A percentile compares a stretch with the other conserved stretches of the same genome.
phyloP scores from a whole-genome alignment of 495 filamentous ascomycete genomes.

The Podospora appendiculata region DNA sequence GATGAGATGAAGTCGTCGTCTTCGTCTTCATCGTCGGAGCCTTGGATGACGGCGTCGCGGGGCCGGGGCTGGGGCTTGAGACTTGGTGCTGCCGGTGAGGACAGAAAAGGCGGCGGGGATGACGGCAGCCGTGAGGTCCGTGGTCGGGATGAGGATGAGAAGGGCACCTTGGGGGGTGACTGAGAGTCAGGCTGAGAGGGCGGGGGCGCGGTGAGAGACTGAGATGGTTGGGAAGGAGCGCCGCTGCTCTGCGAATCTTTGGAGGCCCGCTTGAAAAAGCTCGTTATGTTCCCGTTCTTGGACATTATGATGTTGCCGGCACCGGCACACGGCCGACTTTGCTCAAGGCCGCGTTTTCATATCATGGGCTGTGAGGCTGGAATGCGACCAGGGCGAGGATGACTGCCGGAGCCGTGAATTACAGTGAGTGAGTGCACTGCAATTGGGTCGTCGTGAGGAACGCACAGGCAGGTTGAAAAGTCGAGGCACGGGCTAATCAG shows the following conservation, averaged over 20 bases:
- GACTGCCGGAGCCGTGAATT: too few species aligned
- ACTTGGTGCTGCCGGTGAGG: conserved; percentile 8
- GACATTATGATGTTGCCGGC: background rate
- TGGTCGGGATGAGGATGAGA: conserved; percentile 7
- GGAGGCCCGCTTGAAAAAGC: conserved; percentile 22
- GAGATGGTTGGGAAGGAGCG: background rate
- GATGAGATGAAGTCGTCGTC: conserved; percentile 10
- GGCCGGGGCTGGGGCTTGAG: background rate
- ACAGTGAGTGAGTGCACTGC: too few species aligned
- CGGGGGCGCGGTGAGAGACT: background rate
- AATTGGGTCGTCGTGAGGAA: too few species aligned
- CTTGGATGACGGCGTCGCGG: conserved; percentile 46
- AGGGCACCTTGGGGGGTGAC: conserved; percentile 5
- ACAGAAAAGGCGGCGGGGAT: conserved; percentile 17
- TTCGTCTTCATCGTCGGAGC: conserved; percentile 66
- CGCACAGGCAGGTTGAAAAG: too few species aligned
- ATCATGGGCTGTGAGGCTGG: too few species aligned
- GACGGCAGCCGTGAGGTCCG: conserved; percentile 12
- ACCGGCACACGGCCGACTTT: too few species aligned
- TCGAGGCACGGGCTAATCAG: too few species aligned
- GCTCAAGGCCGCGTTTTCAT: too few species aligned
- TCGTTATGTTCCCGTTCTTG: conserved; percentile 23
- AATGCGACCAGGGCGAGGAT: too few species aligned
- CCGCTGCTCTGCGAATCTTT: background rate
- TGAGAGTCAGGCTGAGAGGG: background rate